Evolutionary conservation across 106 monocot genomes (phyloP).

Genomic region (Iris macrosiphon): DNA sequence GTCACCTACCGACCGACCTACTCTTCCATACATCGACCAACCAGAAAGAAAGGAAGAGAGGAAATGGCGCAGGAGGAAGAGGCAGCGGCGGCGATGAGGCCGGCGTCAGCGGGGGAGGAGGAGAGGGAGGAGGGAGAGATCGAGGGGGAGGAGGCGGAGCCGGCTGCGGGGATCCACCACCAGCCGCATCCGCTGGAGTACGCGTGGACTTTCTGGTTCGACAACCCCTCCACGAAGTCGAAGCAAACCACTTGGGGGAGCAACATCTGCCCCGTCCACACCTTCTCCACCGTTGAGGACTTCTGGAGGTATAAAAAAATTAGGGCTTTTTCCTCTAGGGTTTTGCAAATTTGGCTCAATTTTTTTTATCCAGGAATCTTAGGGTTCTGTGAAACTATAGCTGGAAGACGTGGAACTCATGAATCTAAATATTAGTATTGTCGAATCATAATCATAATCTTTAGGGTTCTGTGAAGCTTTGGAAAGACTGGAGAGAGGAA

Average conservation of each 20-base stretch:
- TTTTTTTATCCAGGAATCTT: no score
- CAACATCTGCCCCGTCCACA: constrained; percentile 63
- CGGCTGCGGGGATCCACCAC: no score
- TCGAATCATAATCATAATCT: no score
- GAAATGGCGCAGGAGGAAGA: neutral
- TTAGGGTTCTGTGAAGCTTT: no score
- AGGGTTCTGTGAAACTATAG: no score
- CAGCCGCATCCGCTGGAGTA: constrained; percentile 60
- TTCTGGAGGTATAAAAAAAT: constrained; percentile 78
- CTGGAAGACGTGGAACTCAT: no score
- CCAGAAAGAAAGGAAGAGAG: neutral
- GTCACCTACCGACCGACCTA: no score
- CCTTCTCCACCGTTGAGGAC: constrained; percentile 78
- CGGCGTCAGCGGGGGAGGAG: constrained; percentile 9
- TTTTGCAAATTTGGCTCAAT: no score
- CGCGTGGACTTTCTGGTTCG: constrained; percentile 93
- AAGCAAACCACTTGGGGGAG: constrained; percentile 75
- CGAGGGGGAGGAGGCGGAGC: neutral
- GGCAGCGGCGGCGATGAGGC: constrained; percentile 34
- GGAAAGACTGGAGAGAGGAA: no score
- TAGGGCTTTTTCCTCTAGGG: no score
- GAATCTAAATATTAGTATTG: no score
- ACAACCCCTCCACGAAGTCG: constrained; percentile 49
- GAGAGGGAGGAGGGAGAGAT: neutral
- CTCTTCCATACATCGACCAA: no score